These are phyloP conservation scores for Oidiodendron maius DNA, from an alignment of 495 filamentous ascomycete genomes.

Conservation along the genomic window DNA sequence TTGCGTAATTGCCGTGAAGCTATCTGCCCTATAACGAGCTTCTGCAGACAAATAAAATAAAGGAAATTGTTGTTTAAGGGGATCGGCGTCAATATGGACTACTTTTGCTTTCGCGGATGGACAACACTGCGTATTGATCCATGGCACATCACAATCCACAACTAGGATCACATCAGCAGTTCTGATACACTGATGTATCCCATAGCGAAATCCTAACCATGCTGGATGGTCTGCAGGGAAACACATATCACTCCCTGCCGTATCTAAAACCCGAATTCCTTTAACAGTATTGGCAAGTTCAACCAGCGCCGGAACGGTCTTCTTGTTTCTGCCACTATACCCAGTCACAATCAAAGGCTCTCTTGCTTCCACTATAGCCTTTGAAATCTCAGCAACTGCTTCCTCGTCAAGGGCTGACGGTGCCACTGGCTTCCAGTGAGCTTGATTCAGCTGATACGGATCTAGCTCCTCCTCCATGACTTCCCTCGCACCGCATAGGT, in stretches of 20 bases:
- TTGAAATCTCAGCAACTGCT: conserved; percentile 62
- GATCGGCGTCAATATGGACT: conserved; percentile 82
- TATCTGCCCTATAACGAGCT: conserved; percentile 71
- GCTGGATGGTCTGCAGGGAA: conserved; percentile 75
- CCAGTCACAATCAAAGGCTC: conserved; percentile 78
- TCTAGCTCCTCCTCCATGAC: conserved; percentile 89
- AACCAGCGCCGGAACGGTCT: conserved; percentile 65
- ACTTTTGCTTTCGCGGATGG: conserved; percentile 56
- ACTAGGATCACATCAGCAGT: conserved; percentile 83
- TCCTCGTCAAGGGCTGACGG: conserved; percentile 62
- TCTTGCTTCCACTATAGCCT: conserved; percentile 65
- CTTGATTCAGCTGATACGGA: conserved; percentile 70
- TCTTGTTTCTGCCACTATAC: conserved; percentile 72
- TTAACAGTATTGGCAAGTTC: conserved; percentile 70
- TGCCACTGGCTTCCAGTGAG: conserved; percentile 68
- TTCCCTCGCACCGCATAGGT: conserved; percentile 78
- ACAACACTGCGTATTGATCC: conserved; percentile 57
- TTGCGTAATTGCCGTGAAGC: conserved; percentile 65
- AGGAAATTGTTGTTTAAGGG: conserved; percentile 79
- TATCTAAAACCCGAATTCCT: conserved; percentile 80
- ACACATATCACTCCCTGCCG: conserved; percentile 90
- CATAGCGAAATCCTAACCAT: conserved; percentile 71
- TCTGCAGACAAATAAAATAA: conserved; percentile 72
- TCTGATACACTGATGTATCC: conserved; percentile 65
- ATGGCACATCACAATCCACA: conserved; percentile 73